Conservation (phyloP, 2,329 filamentous ascomycete genomes). For the Colletotrichum zoysiae region DNA sequence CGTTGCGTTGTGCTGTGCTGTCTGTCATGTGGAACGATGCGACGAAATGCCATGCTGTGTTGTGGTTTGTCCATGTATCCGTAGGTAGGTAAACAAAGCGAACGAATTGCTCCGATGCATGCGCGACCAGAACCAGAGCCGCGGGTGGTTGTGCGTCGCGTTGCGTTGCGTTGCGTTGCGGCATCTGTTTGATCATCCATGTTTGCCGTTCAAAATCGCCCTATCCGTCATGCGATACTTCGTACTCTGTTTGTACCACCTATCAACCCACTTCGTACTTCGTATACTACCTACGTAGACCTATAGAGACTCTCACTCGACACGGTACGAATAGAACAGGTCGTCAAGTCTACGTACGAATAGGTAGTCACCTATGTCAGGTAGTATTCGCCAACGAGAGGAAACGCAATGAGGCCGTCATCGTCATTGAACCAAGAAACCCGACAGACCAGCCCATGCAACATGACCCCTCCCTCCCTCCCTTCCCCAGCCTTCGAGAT, state of each 20-base stretch:
- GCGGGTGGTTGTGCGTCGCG: conserved; percentile 25
- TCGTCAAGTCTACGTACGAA: too few species aligned
- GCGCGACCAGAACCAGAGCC: conserved; percentile 11
- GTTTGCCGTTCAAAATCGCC: background rate
- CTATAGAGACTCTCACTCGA: too few species aligned
- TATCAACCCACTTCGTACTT: too few species aligned
- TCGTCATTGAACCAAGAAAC: background rate
- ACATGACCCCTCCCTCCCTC: too few species aligned
- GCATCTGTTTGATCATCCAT: conserved; percentile 9
- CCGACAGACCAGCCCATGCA: background rate
- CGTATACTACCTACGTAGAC: too few species aligned
- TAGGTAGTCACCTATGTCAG: too few species aligned
- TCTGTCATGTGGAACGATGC: conserved; percentile 7
- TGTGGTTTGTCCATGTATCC: conserved; percentile 2
- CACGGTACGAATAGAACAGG: too few species aligned
- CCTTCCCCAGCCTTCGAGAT: background rate
- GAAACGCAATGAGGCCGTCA: background rate
- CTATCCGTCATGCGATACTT: background rate
- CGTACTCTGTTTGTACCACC: too few species aligned
- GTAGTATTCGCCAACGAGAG: too few species aligned
- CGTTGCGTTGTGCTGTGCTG: too few species aligned
- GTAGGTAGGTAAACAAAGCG: conserved; percentile 37
- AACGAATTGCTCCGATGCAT: conserved; percentile 14
- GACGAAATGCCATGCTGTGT: background rate
- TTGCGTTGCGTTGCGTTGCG: background rate